phyloP scores from a whole-genome alignment of 768 basidiomycete genomes.

The Kwoniella botswanensis region DNA sequence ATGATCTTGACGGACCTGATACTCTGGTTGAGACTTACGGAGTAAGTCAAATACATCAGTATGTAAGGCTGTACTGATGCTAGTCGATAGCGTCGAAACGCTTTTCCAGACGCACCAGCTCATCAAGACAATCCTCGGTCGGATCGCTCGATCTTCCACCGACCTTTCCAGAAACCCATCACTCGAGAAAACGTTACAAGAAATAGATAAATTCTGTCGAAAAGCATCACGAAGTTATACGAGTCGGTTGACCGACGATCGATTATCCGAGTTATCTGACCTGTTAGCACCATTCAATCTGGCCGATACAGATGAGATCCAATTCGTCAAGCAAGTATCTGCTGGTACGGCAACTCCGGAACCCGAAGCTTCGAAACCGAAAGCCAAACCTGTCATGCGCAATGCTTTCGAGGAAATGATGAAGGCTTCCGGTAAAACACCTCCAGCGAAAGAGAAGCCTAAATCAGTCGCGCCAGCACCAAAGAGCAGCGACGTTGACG shows the following conservation, averaged over 20 bases:
- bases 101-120: slow-evolving; percentile 86
- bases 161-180: slow-evolving; percentile 40
- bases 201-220: slow-evolving; percentile 63
- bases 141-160: slow-evolving; percentile 70
- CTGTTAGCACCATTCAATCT: slow-evolving; percentile 67
- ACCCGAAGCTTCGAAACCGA: slow-evolving; percentile 1
- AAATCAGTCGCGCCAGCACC: slow-evolving; percentile 5
- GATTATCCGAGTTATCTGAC: slow-evolving; percentile 71
- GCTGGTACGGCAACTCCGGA: not conserved
- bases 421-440: slow-evolving; percentile 35
- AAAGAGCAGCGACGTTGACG: slow-evolving; percentile 28
- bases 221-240: slow-evolving; percentile 43
- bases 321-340: slow-evolving; percentile 60
- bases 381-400: slow-evolving; percentile 26
- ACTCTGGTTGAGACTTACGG: slow-evolving; percentile 89
- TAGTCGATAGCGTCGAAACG: slow-evolving; percentile 64
- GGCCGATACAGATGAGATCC: slow-evolving; percentile 64
- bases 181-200: slow-evolving; percentile 64
- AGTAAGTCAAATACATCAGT: slow-evolving; percentile 61
- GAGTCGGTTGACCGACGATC: slow-evolving; percentile 57
- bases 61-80: not conserved
- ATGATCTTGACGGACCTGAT: slow-evolving; percentile 77
- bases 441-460: slow-evolving; percentile 21
- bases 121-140: slow-evolving; percentile 75
- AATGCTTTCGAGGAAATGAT: slow-evolving; percentile 56